phyloP scores from a whole-genome alignment of 225 moss, liverwort and hornwort genomes.

The Physcomitrellopsis africana region DNA sequence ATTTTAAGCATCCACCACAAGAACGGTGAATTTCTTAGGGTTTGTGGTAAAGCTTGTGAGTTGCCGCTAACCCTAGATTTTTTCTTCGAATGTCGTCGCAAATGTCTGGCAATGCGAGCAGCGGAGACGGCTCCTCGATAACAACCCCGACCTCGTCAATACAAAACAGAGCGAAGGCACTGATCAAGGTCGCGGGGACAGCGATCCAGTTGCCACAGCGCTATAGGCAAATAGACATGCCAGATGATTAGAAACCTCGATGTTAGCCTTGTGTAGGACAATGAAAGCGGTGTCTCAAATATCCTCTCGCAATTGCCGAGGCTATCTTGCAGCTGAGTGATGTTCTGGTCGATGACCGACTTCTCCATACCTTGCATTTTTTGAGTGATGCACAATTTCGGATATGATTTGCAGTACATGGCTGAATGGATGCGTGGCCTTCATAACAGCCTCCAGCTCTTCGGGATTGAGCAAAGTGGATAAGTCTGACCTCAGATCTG shows the following conservation, averaged over 20 bases:
- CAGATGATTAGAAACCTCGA: conserved; percentile 77
- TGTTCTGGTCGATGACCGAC: conserved; percentile 58
- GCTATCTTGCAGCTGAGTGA: conserved; percentile 73
- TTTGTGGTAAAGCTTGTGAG: conserved; percentile 39
- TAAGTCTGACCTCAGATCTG: conserved; percentile 34
- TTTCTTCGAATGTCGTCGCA: conserved; percentile 37
- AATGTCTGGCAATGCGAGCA: conserved; percentile 33
- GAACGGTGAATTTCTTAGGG: not conserved
- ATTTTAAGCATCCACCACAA: too few species aligned
- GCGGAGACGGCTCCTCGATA: conserved; percentile 58
- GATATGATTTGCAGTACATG: conserved; percentile 45
- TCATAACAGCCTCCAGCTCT: conserved; percentile 31
- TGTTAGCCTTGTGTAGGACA: conserved; percentile 81
- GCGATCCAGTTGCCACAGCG: conserved; percentile 76
- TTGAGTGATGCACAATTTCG: conserved; percentile 26
- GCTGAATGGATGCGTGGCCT: conserved; percentile 37
- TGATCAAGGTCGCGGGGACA: too few species aligned
- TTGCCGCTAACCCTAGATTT: conserved; percentile 30
- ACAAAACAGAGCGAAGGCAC: conserved; percentile 59
- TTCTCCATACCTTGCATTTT: conserved; percentile 34
- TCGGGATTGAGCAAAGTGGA: conserved; percentile 23
- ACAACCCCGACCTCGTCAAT: conserved; percentile 63
- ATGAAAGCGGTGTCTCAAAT: conserved; percentile 67
- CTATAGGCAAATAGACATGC: conserved; percentile 77
- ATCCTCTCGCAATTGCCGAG: conserved; percentile 79